phyloP scores from a whole-genome alignment of 2,329 filamentous ascomycete species.

The Thielaviopsis cerberus region DNA sequence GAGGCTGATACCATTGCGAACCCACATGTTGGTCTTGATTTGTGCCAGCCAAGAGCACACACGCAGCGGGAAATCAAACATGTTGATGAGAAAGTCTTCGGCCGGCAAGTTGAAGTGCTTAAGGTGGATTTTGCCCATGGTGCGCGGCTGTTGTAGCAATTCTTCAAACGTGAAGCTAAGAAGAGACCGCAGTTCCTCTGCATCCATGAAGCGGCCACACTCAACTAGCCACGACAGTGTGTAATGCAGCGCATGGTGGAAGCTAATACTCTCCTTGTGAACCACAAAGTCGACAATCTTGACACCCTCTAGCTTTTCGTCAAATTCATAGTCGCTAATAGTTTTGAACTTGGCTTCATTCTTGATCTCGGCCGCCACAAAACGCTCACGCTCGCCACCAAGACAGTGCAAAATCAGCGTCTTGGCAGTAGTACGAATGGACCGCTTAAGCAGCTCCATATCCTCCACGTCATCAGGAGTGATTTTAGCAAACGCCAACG shows the following conservation, averaged over 20 bases:
- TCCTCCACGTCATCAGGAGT: conserved; percentile 49
- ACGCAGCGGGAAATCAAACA: conserved; percentile 82
- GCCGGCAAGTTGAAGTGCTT: conserved; percentile 36
- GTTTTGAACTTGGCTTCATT: conserved; percentile 69
- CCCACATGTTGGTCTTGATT: conserved; percentile 98
- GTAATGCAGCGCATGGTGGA: conserved; percentile 93
- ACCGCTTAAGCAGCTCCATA: conserved; percentile 44
- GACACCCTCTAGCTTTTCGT: conserved; percentile 36
- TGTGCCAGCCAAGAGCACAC: conserved; percentile 94
- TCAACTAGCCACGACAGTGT: conserved; percentile 92
- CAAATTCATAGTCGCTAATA: conserved; percentile 63
- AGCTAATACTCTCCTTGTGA: conserved; percentile 80
- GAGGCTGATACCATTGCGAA: conserved; percentile 87
- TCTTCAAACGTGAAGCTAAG: conserved; percentile 56
- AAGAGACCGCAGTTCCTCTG: conserved; percentile 46
- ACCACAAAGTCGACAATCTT: conserved; percentile 73
- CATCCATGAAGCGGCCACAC: conserved; percentile 57
- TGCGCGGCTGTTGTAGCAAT: conserved; percentile 42
- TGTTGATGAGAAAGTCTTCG: conserved; percentile 67
- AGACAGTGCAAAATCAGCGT: conserved; percentile 76
- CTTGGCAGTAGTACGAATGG: conserved; percentile 58
- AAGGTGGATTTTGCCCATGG: conserved; percentile 41
- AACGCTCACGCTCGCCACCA: conserved; percentile 71
- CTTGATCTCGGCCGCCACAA: conserved; percentile 74
- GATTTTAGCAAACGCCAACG: conserved; percentile 63